Evolutionary conservation across 208 protist genomes (phyloP), one percentile per base, ranked within the genome.

Genomic region (Herpetomonas samuelpessoai): DNA sequence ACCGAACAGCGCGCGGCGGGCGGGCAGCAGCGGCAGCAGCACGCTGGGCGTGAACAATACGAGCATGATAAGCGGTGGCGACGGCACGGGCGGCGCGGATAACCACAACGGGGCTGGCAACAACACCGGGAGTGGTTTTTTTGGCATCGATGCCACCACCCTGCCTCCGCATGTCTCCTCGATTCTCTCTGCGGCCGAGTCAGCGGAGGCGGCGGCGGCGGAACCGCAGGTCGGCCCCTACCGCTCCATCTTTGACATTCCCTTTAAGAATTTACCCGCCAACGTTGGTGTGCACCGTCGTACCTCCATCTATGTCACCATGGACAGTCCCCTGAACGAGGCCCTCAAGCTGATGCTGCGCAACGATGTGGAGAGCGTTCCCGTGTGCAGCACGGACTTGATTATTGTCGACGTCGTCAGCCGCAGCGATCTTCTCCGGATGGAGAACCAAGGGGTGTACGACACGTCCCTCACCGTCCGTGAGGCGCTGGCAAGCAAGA

Each of bases 401-500:
- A 68, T 79, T 26, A 81, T 95, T 41, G 30, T 92, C n/a, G 85
- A 93, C 45, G 81, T 93, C 9, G 81, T 96, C 44, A 87, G 78
- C 16, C 79, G 87, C 39, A 89, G 76, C 49, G 90, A 96, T 53
- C 57, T 93, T 0, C 78, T 96, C 46, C 77, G 82, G 14, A 94
- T 96, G 71, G 86, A 96, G 62, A 74, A 91, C 56, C 80, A 92
- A 47, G 90, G 90, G n/a, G 86, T 91, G 25, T 96, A 96, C 66
- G 79, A 96, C 69, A 94, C 77, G 2, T 70, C 80, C 31, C 53
- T 91, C 25, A 90, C 81, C 35, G 78, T 96, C 19, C 83, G 79
- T 9, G 82, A 92, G 61, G 84, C 83, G 35, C 51, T 95, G 47
- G 65, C 68, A 30, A 79, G 72, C 65, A 84, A 77, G 57, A 57